Conservation (phyloP, 257 asterid genomes). For the Solanum gandarillasii region DNA sequence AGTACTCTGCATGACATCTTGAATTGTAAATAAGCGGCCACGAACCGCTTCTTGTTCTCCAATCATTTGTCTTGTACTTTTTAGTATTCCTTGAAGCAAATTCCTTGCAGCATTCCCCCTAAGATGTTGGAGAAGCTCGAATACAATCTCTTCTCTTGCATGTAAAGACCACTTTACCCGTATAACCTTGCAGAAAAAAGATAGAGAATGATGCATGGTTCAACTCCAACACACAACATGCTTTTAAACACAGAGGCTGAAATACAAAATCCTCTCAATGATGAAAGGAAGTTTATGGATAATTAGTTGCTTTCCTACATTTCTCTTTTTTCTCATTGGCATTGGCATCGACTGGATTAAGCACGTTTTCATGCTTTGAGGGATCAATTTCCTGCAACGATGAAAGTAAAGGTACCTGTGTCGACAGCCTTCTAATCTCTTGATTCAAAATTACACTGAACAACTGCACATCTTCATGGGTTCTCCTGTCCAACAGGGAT, state of each 20-base stretch:
- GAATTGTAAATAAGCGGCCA: slow-evolving; percentile 89
- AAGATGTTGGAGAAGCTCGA: slow-evolving; percentile 88
- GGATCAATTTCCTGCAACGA: background rate
- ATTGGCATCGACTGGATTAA: background rate
- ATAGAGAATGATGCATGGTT: background rate
- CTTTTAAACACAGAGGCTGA: background rate
- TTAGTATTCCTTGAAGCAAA: slow-evolving; percentile 63
- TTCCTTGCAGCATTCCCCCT: slow-evolving; percentile 53
- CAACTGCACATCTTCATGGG: slow-evolving; percentile 63
- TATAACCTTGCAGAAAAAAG: slow-evolving; percentile 42
- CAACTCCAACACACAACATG: background rate
- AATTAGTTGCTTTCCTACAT: background rate
- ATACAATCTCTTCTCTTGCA: slow-evolving; percentile 94
- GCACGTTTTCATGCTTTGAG: background rate
- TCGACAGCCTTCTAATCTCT: slow-evolving; percentile 79
- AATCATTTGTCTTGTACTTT: slow-evolving; percentile 87
- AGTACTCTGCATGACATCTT: slow-evolving; percentile 98
- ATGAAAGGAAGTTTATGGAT: background rate
- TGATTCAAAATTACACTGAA: slow-evolving; percentile 74
- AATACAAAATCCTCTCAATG: background rate
- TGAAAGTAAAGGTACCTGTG: slow-evolving; percentile 45
- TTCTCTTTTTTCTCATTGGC: background rate
- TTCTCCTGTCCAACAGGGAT: slow-evolving; percentile 47
- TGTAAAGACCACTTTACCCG: slow-evolving; percentile 97
- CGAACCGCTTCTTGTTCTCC: slow-evolving; percentile 99